Conservation (phyloP, 2,329 filamentous ascomycete species). For the Colletotrichum eremochloae region DNA sequence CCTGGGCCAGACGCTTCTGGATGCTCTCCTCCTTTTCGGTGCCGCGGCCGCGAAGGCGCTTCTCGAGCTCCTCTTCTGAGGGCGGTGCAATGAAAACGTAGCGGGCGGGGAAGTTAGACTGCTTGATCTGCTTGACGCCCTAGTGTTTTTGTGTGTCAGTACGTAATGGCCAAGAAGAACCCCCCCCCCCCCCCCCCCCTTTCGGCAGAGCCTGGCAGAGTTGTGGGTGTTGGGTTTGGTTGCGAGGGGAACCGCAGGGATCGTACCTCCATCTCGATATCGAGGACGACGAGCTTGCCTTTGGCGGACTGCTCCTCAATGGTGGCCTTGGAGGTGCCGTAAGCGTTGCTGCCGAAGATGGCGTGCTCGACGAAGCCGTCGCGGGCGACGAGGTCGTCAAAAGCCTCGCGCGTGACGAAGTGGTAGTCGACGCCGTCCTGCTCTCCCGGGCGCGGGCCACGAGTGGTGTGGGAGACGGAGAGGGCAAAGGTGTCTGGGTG, state of each 20-base stretch:
- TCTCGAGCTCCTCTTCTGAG: conserved; percentile 79
- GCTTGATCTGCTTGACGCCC: conserved; percentile 93
- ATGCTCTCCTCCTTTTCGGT: conserved; percentile 84
- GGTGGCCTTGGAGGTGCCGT: conserved; percentile 86
- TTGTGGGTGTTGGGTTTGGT: not conserved
- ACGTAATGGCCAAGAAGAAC: conserved; percentile 50
- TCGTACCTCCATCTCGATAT: conserved; percentile 94
- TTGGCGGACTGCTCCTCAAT: conserved; percentile 81
- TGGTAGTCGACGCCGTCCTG: conserved; percentile 84
- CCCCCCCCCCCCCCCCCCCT: not conserved
- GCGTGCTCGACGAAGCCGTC: conserved; percentile 88
- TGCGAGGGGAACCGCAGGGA: not conserved
- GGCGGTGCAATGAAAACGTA: conserved; percentile 91
- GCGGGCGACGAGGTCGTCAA: conserved; percentile 75
- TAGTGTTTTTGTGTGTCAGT: conserved; percentile 33
- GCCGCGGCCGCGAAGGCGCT: conserved; percentile 78
- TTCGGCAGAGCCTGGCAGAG: not conserved
- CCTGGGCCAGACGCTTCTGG: conserved; percentile 77
- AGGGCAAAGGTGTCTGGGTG: conserved; percentile 66
- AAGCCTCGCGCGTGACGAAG: conserved; percentile 77
- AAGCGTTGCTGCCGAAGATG: conserved; percentile 86
- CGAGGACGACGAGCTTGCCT: conserved; percentile 83
- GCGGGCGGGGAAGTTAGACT: conserved; percentile 78
- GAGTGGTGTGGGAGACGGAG: conserved; percentile 83
- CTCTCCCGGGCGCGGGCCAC: conserved; percentile 81